Percentiles rank a stretch among this genome's conserved stretches.
Evolutionary conservation across 352 stramenopile species (phyloP).

Genomic region (Phytophthora cryptogea): DNA sequence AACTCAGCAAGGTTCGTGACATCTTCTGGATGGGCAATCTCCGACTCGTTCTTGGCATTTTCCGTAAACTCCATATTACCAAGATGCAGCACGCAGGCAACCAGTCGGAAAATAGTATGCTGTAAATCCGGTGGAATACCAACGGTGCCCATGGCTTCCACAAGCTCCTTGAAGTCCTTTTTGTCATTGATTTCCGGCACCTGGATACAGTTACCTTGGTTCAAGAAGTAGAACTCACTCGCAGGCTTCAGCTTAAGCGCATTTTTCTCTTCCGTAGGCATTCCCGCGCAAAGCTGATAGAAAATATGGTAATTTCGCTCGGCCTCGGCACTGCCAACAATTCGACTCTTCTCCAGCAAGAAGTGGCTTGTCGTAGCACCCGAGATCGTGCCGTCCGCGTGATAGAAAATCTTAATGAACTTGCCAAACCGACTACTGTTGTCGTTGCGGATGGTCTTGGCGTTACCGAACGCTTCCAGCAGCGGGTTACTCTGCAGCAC

Average conservation of each 20-base stretch:
- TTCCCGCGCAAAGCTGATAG: conserved; percentile 95
- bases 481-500: conserved; percentile 93
- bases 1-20: conserved; percentile 79
- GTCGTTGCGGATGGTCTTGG: conserved; percentile 95
- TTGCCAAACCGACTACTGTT: conserved; percentile 97
- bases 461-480: conserved; percentile 93
- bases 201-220: conserved; percentile 93
- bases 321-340: conserved; percentile 91
- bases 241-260: conserved; percentile 84
- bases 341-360: conserved; percentile 97
- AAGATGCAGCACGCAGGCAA: conserved; percentile 97
- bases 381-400: conserved; percentile 89
- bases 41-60: conserved; percentile 84
- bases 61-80: conserved; percentile 95
- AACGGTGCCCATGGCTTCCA: conserved; percentile 93
- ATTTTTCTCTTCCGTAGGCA: conserved; percentile 70
- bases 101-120: conserved; percentile 94
- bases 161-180: conserved; percentile 93
- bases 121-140: conserved; percentile 90
- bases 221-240: conserved; percentile 93
- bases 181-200: conserved; percentile 95
- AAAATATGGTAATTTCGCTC: conserved; percentile 99
- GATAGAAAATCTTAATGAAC: conserved; percentile 96
- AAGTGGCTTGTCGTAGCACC: conserved; percentile 96
- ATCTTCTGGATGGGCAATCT: conserved; percentile 67